Evolutionary conservation across 2,329 filamentous ascomycete genomes (phyloP).

Genomic region (Colletotrichum acutatum): DNA sequence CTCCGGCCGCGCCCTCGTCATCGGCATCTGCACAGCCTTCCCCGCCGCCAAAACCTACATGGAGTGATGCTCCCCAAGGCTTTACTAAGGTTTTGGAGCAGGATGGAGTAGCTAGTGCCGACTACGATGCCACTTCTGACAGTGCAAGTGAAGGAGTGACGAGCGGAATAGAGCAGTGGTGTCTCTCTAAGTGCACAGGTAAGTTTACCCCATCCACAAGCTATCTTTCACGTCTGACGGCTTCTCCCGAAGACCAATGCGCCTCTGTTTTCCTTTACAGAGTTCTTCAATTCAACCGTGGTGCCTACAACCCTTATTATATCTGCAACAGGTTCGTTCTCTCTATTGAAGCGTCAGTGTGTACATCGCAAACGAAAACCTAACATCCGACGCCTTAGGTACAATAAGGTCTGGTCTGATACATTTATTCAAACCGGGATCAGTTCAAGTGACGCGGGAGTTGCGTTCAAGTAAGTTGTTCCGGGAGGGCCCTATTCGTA

Average conservation of each 20-base stretch:
- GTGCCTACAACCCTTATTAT: not conserved
- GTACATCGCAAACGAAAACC: not conserved
- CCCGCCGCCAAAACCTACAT: slow-evolving; percentile 2
- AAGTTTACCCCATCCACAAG: not conserved
- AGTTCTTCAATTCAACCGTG: not conserved
- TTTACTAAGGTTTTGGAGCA: slow-evolving; percentile 13
- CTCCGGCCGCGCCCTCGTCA: not conserved
- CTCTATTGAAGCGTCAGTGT: too few species aligned
- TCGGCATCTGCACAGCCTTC: not conserved
- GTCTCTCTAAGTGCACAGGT: slow-evolving; percentile 11
- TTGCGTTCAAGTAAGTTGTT: slow-evolving; percentile 10
- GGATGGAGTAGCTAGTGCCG: not conserved
- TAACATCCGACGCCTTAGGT: not conserved
- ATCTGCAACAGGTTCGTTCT: slow-evolving; percentile 7
- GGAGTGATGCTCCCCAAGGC: not conserved
- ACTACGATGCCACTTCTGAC: not conserved
- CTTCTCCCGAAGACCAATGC: not conserved
- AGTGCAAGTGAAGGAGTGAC: not conserved
- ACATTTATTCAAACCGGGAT: not conserved
- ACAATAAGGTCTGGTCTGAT: not conserved
- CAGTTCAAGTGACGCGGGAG: not conserved
- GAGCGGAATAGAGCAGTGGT: slow-evolving; percentile 6
- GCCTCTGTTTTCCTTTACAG: slow-evolving; percentile 11
- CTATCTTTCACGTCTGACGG: not conserved
- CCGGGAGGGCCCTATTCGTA: too few species aligned